A percentile compares a stretch with the other conserved stretches of the same genome.
These are phyloP conservation scores for Penicillium sp. DNA, from an alignment of 2,329 filamentous ascomycete genomes.

Conservation along the genomic window DNA sequence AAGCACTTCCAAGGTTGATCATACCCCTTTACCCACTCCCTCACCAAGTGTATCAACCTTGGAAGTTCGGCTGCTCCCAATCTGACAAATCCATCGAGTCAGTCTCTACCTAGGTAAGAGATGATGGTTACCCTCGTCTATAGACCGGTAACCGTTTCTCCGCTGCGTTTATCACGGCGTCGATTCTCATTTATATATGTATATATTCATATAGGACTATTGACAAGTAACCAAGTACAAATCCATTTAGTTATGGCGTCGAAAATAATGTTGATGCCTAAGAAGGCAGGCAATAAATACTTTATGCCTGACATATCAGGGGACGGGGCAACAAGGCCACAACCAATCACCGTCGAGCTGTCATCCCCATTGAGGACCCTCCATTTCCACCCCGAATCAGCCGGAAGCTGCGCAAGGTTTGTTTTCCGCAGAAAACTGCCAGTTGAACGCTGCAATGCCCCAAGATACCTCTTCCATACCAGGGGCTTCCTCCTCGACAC, in stretches of 20 bases:
- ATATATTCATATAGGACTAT: not conserved
- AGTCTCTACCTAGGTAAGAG: not conserved
- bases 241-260: not conserved
- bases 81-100: not conserved
- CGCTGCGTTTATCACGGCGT: not conserved
- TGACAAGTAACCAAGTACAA: not conserved
- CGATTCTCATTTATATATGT: not conserved
- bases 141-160: not conserved
- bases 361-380: not conserved
- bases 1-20: not conserved
- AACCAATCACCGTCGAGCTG: slow-evolving; percentile 9
- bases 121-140: not conserved
- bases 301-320: not conserved
- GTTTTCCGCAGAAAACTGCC: not conserved
- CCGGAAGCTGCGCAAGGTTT: slow-evolving; percentile 10
- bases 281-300: not conserved
- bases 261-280: not conserved
- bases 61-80: not conserved
- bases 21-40: not conserved
- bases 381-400: slow-evolving; percentile 9
- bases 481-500: slow-evolving; percentile 1
- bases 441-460: slow-evolving; percentile 10
- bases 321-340: slow-evolving; percentile 2
- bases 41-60: not conserved
- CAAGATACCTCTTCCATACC: slow-evolving; percentile 6